Evolutionary conservation across 2,329 filamentous ascomycete genomes (phyloP), one percentile per base, ranked within the genome.

Genomic region (Fusarium burgessii): DNA sequence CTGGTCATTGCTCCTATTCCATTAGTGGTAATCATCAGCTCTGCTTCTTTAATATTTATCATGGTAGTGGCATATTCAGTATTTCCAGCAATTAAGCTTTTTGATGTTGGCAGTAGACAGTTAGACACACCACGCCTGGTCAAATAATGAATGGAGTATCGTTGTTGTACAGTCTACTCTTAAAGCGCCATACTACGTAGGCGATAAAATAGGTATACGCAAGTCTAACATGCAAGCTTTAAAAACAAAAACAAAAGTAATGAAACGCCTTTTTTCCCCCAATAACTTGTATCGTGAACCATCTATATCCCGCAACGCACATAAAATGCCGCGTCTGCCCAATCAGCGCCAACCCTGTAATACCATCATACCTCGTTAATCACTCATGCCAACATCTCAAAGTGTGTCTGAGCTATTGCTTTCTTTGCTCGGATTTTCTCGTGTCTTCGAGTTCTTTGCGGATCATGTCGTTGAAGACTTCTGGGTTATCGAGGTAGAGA

Each of bases 401-500:
- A 15, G 38, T 4, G 8, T 27, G 5, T 35, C 33, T 35, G 13
- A 49, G 8, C 56, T 77, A 75, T 13, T 62, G 66, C 35, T 62
- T 68, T 47, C 79, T 80, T 63, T 72, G 75, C 60, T 79, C 78
- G 8, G 64, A 66, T 35, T 75, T 74, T 49, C 74, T 78, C 4
- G 85, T 88, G 45, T 88, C 85, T 29, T 86, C 84, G 75, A 91
- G 76, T 73, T 90, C 88, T 69, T 84, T 83, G 18, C 78, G 79
- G 14, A 90, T 80, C 47, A 85, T 80, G 5, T 83, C 76, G 77
- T 90, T 90, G 76, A 90, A 90, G 54, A 86, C 84, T 1, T 87
- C 84, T 0, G 87, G 82, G 68, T 90, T 90, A 70, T 90, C 88
- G 29, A 90, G 79, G 77, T 90, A 89, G 12, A 90, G 75, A 75